A percentile compares a stretch with the other conserved stretches of the same genome.
Conservation (phyloP, 2,329 filamentous ascomycete species). For the Penicillium sp. region DNA sequence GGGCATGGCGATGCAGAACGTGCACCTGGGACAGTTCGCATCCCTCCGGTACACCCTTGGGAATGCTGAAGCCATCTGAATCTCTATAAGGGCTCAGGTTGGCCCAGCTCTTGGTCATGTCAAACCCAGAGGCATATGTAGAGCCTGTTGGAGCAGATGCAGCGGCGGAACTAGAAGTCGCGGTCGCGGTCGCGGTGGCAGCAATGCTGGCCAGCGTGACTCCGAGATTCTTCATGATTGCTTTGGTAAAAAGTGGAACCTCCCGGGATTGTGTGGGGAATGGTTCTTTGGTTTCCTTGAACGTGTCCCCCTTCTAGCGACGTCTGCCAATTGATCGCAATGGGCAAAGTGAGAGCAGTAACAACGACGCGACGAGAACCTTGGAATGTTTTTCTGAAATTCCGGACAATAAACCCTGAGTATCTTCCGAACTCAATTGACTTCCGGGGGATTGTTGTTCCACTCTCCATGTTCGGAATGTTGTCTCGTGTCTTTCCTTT, state of each 20-base stretch:
- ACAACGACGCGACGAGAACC: background rate
- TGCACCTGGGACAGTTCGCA: slow-evolving; percentile 59
- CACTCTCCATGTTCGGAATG: background rate
- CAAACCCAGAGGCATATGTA: slow-evolving; percentile 30
- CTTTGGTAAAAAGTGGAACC: background rate
- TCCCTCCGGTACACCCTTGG: slow-evolving; percentile 52
- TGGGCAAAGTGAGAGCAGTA: background rate
- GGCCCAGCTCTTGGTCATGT: slow-evolving; percentile 32
- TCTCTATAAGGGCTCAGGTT: slow-evolving; percentile 36
- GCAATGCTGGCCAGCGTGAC: background rate
- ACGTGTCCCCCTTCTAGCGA: background rate
- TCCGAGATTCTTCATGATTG: background rate
- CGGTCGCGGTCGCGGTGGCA: background rate
- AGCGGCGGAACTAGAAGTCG: background rate
- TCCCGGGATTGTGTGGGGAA: background rate
- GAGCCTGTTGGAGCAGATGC: slow-evolving; percentile 22
- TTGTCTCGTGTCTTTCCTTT: background rate
- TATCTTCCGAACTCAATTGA: background rate
- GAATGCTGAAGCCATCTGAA: slow-evolving; percentile 23
- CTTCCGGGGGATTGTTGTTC: background rate
- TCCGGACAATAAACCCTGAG: background rate
- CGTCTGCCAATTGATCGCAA: background rate
- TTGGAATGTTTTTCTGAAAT: background rate
- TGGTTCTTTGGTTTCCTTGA: background rate
- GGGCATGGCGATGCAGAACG: slow-evolving; percentile 56